Conservation (phyloP, 495 filamentous ascomycete genomes). For the Aspergillus ostianus region DNA sequence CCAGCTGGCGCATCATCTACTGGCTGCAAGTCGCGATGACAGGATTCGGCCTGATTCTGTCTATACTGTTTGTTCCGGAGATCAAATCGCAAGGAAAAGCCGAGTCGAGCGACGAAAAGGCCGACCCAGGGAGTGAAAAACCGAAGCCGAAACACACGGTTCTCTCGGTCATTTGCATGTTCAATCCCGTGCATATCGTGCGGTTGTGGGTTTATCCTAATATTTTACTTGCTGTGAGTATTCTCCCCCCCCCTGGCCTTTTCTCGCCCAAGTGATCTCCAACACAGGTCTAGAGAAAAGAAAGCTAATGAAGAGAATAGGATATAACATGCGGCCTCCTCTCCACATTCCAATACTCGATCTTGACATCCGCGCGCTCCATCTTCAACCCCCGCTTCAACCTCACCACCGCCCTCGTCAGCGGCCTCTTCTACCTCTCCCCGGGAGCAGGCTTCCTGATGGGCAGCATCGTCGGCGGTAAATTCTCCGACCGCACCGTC, state of each 20-base stretch:
- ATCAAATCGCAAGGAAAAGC: conserved; percentile 21
- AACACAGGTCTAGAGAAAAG: not conserved
- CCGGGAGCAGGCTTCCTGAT: conserved; percentile 68
- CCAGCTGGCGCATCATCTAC: conserved; percentile 56
- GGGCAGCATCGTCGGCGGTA: conserved; percentile 68
- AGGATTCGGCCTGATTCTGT: conserved; percentile 36
- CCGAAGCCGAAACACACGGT: not conserved
- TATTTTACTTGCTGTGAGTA: conserved; percentile 39
- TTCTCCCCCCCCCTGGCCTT: too few relatives aligned
- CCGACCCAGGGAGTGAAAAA: not conserved
- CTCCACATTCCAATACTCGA: conserved; percentile 68
- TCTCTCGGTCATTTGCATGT: conserved; percentile 23
- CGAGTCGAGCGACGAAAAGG: conserved; percentile 1
- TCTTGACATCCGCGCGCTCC: conserved; percentile 70
- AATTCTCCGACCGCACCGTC: conserved; percentile 65
- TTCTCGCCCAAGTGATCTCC: not conserved
- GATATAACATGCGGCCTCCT: conserved; percentile 61
- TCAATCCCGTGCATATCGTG: conserved; percentile 42
- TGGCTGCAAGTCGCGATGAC: conserved; percentile 57
- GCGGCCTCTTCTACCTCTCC: conserved; percentile 74
- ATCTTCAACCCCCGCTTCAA: conserved; percentile 73
- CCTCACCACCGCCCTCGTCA: conserved; percentile 63
- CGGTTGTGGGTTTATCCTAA: conserved; percentile 39
- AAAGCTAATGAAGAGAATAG: conserved; percentile 18
- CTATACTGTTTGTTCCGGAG: conserved; percentile 40